phyloP scores from a whole-genome alignment of 1,284 basidiomycete species.

The Papiliotrema laurentii region DNA sequence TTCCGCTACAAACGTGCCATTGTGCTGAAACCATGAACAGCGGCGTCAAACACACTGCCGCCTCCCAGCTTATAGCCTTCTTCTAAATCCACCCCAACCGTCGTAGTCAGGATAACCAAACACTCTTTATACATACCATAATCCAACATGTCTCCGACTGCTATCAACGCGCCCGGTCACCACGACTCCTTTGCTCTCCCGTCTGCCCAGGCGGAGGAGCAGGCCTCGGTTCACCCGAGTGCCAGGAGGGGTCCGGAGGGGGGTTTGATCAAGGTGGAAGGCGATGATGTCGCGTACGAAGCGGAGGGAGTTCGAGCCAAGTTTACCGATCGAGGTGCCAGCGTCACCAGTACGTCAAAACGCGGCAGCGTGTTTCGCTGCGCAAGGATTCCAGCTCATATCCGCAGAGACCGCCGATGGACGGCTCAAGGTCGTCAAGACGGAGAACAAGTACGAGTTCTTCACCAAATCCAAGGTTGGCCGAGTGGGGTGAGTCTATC shows the following conservation, averaged over 20 bases:
- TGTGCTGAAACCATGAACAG: constrained; percentile 16
- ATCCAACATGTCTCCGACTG: constrained; percentile 45
- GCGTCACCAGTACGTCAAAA: constrained; percentile 53
- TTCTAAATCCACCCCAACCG: constrained; percentile 22
- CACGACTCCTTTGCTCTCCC: constrained; percentile 52
- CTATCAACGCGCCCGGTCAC: constrained; percentile 35
- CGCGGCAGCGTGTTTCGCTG: background rate
- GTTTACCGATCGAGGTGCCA: constrained; percentile 76
- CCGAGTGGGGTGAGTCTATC: constrained; percentile 78
- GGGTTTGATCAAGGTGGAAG: constrained; percentile 68
- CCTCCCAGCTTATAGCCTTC: constrained; percentile 37
- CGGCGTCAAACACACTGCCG: constrained; percentile 49
- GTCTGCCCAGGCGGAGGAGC: constrained; percentile 58
- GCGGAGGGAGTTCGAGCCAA: constrained; percentile 73
- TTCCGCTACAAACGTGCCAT: background rate
- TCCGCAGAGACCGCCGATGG: constrained; percentile 56
- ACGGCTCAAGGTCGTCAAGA: constrained; percentile 66
- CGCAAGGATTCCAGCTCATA: background rate
- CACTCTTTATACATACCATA: constrained; percentile 9
- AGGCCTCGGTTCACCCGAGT: constrained; percentile 67
- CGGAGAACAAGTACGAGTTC: constrained; percentile 79
- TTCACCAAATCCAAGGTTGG: constrained; percentile 81
- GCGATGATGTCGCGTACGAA: constrained; percentile 73
- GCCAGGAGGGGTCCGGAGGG: constrained; percentile 64
- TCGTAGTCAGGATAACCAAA: constrained; percentile 6